These are phyloP conservation scores for Styphnolobium japonicum DNA, from an alignment of 306 rosid genomes.

Conservation along the genomic window DNA sequence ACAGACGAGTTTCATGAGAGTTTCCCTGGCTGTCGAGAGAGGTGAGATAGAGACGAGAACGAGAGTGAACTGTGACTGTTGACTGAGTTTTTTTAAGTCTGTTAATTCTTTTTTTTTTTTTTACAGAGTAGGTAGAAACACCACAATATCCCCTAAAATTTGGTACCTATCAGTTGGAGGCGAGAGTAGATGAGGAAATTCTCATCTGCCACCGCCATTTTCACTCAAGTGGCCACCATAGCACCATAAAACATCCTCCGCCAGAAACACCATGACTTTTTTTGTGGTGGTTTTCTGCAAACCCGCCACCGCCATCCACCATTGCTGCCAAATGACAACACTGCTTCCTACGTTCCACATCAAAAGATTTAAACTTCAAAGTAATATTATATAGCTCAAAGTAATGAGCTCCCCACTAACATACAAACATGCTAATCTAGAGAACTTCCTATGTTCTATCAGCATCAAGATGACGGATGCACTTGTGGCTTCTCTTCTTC, in stretches of 20 bases:
- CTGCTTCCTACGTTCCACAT: conserved; percentile 3
- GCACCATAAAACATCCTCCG: background rate
- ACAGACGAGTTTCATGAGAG: no score
- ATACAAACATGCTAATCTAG: background rate
- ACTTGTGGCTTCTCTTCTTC: conserved; percentile 49
- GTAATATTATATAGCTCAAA: background rate
- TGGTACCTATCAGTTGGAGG: no score
- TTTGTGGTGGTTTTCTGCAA: background rate
- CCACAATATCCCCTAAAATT: no score
- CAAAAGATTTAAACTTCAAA: conserved; percentile 7
- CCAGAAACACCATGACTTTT: background rate
- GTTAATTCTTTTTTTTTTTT: no score
- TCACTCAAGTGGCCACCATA: background rate
- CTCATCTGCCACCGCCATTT: background rate
- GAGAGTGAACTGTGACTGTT: no score
- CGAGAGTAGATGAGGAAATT: no score
- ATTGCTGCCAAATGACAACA: background rate
- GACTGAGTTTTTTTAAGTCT: no score
- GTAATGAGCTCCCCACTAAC: conserved; percentile 15
- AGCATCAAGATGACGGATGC: conserved; percentile 15
- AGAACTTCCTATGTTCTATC: conserved; percentile 5
- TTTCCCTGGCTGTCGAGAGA: no score
- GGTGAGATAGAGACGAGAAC: no score
- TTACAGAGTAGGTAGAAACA: no score
- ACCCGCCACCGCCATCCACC: background rate